These are phyloP conservation scores for Stromatinia cepivora DNA, from an alignment of 2,329 filamentous ascomycete genomes.

Conservation along the genomic window DNA sequence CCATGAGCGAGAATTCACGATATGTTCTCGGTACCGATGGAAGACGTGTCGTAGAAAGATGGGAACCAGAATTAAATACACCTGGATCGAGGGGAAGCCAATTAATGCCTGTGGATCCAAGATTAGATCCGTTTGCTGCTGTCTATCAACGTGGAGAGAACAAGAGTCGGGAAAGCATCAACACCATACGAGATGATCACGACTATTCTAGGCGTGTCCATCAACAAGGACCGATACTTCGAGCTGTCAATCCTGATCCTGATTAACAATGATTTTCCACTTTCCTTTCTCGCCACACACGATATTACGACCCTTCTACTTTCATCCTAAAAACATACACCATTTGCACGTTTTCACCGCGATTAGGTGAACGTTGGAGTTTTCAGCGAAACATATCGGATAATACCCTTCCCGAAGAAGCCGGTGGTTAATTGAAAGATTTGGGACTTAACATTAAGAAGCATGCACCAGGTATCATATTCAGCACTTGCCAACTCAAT, in stretches of 20 bases:
- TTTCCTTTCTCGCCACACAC: conserved; percentile 24
- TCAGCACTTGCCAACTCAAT: neutral
- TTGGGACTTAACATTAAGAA: neutral
- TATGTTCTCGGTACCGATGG: conserved; percentile 42
- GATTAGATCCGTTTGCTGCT: conserved; percentile 61
- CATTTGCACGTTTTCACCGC: conserved; percentile 22
- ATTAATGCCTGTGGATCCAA: conserved; percentile 61
- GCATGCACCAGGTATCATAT: conserved; percentile 1
- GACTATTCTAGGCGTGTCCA: conserved; percentile 59
- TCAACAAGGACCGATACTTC: conserved; percentile 52
- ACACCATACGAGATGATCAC: conserved; percentile 63
- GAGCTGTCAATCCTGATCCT: conserved; percentile 60
- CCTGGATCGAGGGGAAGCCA: conserved; percentile 49
- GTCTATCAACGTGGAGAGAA: conserved; percentile 56
- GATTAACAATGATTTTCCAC: conserved; percentile 23
- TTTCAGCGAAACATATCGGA: conserved; percentile 19
- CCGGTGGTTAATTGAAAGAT: conserved; percentile 17
- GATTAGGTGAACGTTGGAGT: conserved; percentile 24
- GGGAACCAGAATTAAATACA: conserved; percentile 34
- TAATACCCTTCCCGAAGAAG: conserved; percentile 17
- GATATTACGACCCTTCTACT: conserved; percentile 21
- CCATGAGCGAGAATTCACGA: conserved; percentile 42
- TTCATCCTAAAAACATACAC: conserved; percentile 17
- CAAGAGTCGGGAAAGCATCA: conserved; percentile 63
- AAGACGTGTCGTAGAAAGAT: conserved; percentile 38